Percentiles rank a stretch among this genome's conserved stretches.
phyloP scores from a whole-genome alignment of 192 early-diverging fungal genomes.

The Rhizophlyctis rosea region DNA sequence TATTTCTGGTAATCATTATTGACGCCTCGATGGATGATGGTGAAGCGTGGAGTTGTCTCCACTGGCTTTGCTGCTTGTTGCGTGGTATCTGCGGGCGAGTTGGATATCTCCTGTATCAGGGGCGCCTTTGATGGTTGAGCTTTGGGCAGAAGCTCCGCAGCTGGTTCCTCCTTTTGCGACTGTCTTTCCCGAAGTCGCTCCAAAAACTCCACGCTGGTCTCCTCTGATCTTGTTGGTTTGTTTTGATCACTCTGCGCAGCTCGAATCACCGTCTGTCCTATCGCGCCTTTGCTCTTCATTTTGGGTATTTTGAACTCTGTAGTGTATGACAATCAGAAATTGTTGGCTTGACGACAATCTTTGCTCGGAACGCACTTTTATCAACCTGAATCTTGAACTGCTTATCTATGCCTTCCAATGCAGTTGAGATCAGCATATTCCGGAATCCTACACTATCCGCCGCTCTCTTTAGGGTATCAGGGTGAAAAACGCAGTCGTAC shows the following conservation, averaged over 20 bases:
- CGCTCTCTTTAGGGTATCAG: slow-evolving; percentile 38
- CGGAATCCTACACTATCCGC: slow-evolving; percentile 32
- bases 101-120: slow-evolving; percentile 27
- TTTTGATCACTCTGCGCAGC: too few species aligned
- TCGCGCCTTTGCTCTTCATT: slow-evolving; percentile 45
- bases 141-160: slow-evolving; percentile 3
- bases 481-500: slow-evolving; percentile 59
- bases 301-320: slow-evolving; percentile 39
- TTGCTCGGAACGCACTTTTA: slow-evolving; percentile 11
- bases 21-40: slow-evolving; percentile 36
- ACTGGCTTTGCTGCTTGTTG: neutral
- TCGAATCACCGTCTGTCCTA: slow-evolving; percentile 41
- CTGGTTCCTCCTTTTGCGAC: slow-evolving; percentile 13
- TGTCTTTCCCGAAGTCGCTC: slow-evolving; percentile 23
- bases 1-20: slow-evolving; percentile 37
- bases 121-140: slow-evolving; percentile 12
- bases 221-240: slow-evolving; percentile 3
- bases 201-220: slow-evolving; percentile 40
- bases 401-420: slow-evolving; percentile 50
- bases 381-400: slow-evolving; percentile 42
- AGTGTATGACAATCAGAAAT: neutral
- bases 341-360: neutral
- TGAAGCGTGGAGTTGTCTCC: slow-evolving; percentile 28
- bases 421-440: slow-evolving; percentile 39
- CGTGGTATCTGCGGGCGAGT: neutral